These are phyloP conservation scores for Sporobolomyces phaffii DNA, from an alignment of 768 basidiomycete genomes.

Conservation along the genomic window DNA sequence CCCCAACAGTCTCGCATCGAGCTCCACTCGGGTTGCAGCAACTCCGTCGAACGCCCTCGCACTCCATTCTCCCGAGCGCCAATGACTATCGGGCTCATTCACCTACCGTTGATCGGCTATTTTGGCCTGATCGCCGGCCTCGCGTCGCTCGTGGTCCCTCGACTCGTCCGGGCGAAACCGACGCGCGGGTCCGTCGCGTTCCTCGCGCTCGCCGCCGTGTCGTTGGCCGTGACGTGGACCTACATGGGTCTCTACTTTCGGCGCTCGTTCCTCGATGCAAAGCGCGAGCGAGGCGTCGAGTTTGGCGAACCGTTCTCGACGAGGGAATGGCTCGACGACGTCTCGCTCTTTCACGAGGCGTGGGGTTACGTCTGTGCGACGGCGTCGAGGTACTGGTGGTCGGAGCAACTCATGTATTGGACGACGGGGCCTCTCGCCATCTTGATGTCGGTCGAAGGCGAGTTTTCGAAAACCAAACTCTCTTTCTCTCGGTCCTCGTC, in stretches of 20 bases:
- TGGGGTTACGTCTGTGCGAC: constrained; percentile 50
- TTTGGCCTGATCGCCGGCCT: constrained; percentile 17
- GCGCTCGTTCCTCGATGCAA: constrained; percentile 19
- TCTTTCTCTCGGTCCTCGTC: too few relatives aligned
- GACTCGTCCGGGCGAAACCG: not conserved
- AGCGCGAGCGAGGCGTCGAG: constrained; percentile 2
- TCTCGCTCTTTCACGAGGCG: constrained; percentile 39
- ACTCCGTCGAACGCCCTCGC: too few relatives aligned
- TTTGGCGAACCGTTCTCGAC: constrained; percentile 9
- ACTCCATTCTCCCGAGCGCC: too few relatives aligned
- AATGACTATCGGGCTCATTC: not conserved
- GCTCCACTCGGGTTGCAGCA: too few relatives aligned
- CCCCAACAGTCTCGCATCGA: not conserved
- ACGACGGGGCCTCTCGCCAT: constrained; percentile 58
- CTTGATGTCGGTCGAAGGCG: constrained; percentile 56
- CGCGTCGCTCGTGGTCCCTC: not conserved
- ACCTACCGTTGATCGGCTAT: constrained; percentile 29
- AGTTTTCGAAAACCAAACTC: too few relatives aligned
- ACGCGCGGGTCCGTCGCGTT: not conserved
- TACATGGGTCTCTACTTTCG: constrained; percentile 37
- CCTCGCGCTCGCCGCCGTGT: constrained; percentile 10
- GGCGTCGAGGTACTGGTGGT: constrained; percentile 63
- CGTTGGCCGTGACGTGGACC: constrained; percentile 30
- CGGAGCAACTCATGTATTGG: constrained; percentile 59
- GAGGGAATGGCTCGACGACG: constrained; percentile 34